Evolutionary conservation across 352 stramenopile genomes (phyloP), one percentile per base, ranked within the genome.

Genomic region (Aphanomyces cochlioides): DNA sequence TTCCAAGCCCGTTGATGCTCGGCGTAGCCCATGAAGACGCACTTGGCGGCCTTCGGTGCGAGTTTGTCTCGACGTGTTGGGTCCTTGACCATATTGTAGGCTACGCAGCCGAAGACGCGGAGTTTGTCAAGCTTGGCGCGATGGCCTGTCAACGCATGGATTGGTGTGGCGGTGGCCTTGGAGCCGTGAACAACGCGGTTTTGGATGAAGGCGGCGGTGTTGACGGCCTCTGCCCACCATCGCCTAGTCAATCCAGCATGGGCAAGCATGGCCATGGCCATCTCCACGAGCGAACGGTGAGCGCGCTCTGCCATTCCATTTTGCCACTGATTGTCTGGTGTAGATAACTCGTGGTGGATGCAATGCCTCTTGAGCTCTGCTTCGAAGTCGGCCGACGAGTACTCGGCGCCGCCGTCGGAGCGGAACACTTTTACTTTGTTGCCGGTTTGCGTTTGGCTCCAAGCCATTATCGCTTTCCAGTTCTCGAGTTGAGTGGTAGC

Each of bases 281-380:
- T 28, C 28, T 28, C 28, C 28, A 28, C 2, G 28, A 28, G 28
- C 28, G 28, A 28, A 2, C 28, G 28, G 28, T 28, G 28, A 28
- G 28, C 28, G 28, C 28, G 28, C 28, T 28, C 28, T 28, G 28
- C 28, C 28, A 28, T 28, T 28, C 28, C 28, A 28, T 28, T 28
- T 28, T 28, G 28, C 28, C 28, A 28, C 28, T 73, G 72, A 8
- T 66, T 79, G 63, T 80, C 74, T 0, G 69, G 66, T 0, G 74
- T 38, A 13, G 75, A 72, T 7, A 1, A 37, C 65, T 80, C 66
- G 28, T 82, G 73, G 12, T 68, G 13, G 60, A 81, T 79, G 4
- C 69, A 70, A 17, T 63, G 39, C 53, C 65, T 13, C 1, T 67
- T 21, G 45, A 65, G 76, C 5, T 70, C 39, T 0, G n/a, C 40